Percentiles rank a stretch among this genome's conserved stretches.
Evolutionary conservation across 805 yeast species (phyloP).

Genomic region (Ogataea nakhonphanomensis): DNA sequence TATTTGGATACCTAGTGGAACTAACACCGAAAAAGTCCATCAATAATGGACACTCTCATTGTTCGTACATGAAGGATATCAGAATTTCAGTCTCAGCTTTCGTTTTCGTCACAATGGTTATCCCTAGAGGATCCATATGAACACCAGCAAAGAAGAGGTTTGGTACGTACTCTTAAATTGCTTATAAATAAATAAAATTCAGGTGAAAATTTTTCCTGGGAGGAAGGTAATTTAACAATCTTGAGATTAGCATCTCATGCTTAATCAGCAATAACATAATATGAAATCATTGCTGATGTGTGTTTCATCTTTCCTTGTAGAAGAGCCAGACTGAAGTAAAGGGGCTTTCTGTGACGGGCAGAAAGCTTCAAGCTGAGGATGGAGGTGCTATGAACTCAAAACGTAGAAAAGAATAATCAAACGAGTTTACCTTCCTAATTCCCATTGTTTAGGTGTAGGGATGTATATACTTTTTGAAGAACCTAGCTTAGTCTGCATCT

Average conservation of each 20-base stretch:
- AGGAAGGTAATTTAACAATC: background rate
- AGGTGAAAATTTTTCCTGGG: conserved; percentile 4
- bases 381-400: too few species aligned
- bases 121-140: background rate
- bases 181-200: conserved; percentile 1
- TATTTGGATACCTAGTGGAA: conserved; percentile 15
- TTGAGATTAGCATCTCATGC: too few species aligned
- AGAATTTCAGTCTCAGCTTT: conserved; percentile 36
- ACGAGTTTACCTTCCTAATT: too few species aligned
- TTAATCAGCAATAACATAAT: too few species aligned
- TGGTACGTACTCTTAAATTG: conserved; percentile 8
- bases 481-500: background rate
- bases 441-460: background rate
- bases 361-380: too few species aligned
- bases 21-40: conserved; percentile 10
- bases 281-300: too few species aligned
- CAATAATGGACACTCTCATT: conserved; percentile 6
- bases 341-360: too few species aligned
- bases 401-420: too few species aligned
- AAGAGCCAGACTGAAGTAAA: too few species aligned
- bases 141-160: conserved; percentile 8
- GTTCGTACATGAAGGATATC: conserved; percentile 17
- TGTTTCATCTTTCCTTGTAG: too few species aligned
- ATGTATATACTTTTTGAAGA: background rate
- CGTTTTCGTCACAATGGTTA: conserved; percentile 16